Conservation (phyloP, 257 asterid species). For the Solanum megistacrolobum region DNA sequence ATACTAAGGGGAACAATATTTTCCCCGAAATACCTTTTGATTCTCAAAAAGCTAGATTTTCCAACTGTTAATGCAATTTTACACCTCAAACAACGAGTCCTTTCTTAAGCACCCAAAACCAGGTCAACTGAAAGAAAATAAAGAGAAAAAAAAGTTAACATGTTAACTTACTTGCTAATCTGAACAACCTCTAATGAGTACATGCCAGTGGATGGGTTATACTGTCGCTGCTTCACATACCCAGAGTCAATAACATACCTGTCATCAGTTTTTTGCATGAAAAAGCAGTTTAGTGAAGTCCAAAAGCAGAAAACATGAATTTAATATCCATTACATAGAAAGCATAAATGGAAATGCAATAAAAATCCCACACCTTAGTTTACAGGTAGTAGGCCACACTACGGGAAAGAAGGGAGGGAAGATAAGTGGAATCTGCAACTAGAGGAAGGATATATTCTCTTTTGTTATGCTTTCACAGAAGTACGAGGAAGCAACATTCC, state of each 20-base stretch:
- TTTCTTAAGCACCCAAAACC: background rate
- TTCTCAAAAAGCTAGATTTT: background rate
- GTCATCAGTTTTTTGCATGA: constrained; percentile 1
- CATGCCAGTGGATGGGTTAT: constrained; percentile 95
- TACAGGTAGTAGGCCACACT: background rate
- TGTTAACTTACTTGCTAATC: constrained; percentile 79
- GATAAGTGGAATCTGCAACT: background rate
- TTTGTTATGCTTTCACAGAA: background rate
- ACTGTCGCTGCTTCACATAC: constrained; percentile 91
- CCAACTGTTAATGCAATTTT: background rate
- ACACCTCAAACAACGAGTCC: background rate
- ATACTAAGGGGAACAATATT: background rate
- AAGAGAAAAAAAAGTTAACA: background rate
- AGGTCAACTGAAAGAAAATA: background rate
- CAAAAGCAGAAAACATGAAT: background rate
- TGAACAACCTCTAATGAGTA: constrained; percentile 88
- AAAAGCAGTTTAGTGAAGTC: background rate
- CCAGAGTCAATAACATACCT: constrained; percentile 95
- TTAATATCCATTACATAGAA: background rate
- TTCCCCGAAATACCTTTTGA: background rate
- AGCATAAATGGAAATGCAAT: background rate
- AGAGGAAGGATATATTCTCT: background rate
- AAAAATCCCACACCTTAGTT: background rate
- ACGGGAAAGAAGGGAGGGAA: background rate
- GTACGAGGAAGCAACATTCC: background rate